A percentile compares a stretch with the other conserved stretches of the same genome.
phyloP scores from a whole-genome alignment of 1,139 yeast species.

The Sugiyamaella sp. region DNA sequence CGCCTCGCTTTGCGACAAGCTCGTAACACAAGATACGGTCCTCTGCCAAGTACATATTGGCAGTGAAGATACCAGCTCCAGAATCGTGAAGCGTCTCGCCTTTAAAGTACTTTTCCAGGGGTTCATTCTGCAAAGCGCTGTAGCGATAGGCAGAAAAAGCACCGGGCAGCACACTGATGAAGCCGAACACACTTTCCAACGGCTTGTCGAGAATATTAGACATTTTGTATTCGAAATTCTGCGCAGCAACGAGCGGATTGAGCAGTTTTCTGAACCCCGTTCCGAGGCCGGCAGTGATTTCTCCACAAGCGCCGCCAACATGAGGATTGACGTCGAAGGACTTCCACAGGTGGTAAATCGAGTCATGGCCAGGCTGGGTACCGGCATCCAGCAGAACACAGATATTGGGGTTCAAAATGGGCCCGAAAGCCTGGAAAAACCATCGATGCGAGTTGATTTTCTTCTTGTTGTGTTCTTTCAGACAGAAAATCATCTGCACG shows the following conservation, averaged over 20 bases:
- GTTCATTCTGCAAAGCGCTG: slow-evolving; percentile 66
- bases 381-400: slow-evolving; percentile 79
- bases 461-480: slow-evolving; percentile 73
- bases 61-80: slow-evolving; percentile 69
- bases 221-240: slow-evolving; percentile 81
- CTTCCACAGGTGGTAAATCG: slow-evolving; percentile 78
- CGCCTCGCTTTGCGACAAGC: slow-evolving; percentile 67
- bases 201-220: slow-evolving; percentile 84
- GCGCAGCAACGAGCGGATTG: slow-evolving; percentile 82
- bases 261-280: slow-evolving; percentile 54
- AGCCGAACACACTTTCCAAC: slow-evolving; percentile 80
- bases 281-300: slow-evolving; percentile 72
- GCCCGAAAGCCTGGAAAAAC: slow-evolving; percentile 82
- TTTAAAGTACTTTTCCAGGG: slow-evolving; percentile 75
- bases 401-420: slow-evolving; percentile 67
- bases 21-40: slow-evolving; percentile 84
- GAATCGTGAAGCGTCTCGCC: slow-evolving; percentile 69
- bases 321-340: slow-evolving; percentile 64
- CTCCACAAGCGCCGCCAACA: slow-evolving; percentile 92
- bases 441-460: slow-evolving; percentile 84
- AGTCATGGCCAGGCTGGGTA: slow-evolving; percentile 70
- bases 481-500: slow-evolving; percentile 72
- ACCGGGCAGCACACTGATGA: slow-evolving; percentile 80
- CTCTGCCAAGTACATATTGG: slow-evolving; percentile 85
- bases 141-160: slow-evolving; percentile 86